These are phyloP conservation scores for Ambrosia trifida DNA, from an alignment of 129 eudicot species.

Conservation along the genomic window DNA sequence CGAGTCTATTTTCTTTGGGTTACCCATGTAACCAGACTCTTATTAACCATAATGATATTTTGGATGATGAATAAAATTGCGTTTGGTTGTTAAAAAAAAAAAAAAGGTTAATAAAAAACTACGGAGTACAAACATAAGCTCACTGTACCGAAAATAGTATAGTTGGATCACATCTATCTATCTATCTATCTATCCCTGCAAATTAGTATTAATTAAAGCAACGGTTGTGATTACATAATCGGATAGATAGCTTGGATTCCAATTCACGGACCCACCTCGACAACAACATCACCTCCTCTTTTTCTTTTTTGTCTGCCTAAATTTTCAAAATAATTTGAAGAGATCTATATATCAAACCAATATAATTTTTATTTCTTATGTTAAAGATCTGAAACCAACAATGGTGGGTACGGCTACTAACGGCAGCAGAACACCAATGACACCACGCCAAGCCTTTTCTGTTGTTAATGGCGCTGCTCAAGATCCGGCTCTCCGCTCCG, in stretches of 20 bases:
- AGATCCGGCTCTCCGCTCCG: conserved; percentile 58
- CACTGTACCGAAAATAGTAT: too few species aligned
- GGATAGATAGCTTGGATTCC: conserved; percentile 46
- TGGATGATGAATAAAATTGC: too few species aligned
- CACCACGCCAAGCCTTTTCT: conserved; percentile 59
- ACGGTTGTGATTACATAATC: conserved; percentile 52
- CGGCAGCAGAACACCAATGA: conserved; percentile 41
- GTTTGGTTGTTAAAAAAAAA: too few species aligned
- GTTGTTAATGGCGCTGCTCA: conserved; percentile 74
- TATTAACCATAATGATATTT: too few species aligned
- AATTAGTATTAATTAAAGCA: conserved; percentile 47
- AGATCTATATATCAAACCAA: neutral
- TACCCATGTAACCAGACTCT: too few species aligned
- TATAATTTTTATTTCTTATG: too few species aligned
- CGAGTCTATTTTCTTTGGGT: too few species aligned
- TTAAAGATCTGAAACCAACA: conserved; percentile 41
- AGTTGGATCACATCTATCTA: too few species aligned
- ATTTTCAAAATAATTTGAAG: neutral
- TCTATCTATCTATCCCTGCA: too few species aligned
- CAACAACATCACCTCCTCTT: conserved; percentile 14
- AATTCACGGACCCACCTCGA: conserved; percentile 61
- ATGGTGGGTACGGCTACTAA: conserved; percentile 69
- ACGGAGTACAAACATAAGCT: too few species aligned
- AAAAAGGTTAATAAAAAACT: too few species aligned
- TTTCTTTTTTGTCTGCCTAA: neutral